phyloP scores from a whole-genome alignment of 495 filamentous ascomycete genomes.

The Podospora tetraspora region DNA sequence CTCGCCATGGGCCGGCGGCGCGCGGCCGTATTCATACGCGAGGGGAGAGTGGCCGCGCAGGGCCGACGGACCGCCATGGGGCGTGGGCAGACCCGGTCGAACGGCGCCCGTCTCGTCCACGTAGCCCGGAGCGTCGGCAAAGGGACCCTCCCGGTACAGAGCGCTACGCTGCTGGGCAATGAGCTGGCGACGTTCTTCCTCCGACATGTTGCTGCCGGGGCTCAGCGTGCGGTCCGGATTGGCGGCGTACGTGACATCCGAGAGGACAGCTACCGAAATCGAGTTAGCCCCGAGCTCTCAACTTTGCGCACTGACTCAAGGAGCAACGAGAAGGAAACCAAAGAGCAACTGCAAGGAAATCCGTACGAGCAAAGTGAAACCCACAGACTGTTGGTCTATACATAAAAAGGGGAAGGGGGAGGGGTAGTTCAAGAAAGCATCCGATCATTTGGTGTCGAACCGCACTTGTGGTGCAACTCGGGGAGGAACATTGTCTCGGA shows the following conservation, averaged over 20 bases:
- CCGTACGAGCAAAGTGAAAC: not conserved
- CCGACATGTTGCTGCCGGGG: constrained; percentile 72
- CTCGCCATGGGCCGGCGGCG: constrained; percentile 36
- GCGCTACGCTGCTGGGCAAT: constrained; percentile 92
- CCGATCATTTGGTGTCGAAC: constrained; percentile 37
- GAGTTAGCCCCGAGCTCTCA: constrained; percentile 34
- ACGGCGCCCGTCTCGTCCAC: constrained; percentile 56
- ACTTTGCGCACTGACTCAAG: constrained; percentile 9
- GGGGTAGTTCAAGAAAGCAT: constrained; percentile 25
- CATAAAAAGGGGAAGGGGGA: constrained; percentile 29
- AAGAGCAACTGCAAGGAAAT: not conserved
- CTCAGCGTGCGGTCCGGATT: constrained; percentile 91
- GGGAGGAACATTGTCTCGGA: constrained; percentile 18
- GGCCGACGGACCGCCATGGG: constrained; percentile 38
- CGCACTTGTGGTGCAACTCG: constrained; percentile 38
- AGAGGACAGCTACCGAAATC: constrained; percentile 61
- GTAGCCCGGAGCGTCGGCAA: constrained; percentile 54
- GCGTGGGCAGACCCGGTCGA: constrained; percentile 47
- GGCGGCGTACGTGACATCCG: constrained; percentile 63
- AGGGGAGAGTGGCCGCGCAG: constrained; percentile 55
- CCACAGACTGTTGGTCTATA: constrained; percentile 14
- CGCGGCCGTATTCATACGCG: constrained; percentile 44
- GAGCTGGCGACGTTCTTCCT: constrained; percentile 93
- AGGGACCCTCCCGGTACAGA: constrained; percentile 74
- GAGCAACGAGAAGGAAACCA: constrained; percentile 4